Percentiles rank a stretch among this genome's conserved stretches.
phyloP scores from a whole-genome alignment of 2,329 filamentous ascomycete species.

The Alternaria consortialis region DNA sequence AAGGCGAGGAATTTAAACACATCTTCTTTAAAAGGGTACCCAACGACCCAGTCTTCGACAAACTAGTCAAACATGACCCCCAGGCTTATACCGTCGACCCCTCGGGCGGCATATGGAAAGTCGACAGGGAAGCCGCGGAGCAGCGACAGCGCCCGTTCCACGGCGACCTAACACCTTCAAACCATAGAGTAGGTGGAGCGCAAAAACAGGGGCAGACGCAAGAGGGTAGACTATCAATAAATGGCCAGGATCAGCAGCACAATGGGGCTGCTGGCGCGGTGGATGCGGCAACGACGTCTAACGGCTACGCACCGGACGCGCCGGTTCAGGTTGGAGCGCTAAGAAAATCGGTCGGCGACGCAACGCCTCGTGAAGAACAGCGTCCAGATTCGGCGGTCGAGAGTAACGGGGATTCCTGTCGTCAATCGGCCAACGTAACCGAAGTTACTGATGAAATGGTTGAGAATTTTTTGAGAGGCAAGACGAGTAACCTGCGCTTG shows the following conservation, averaged over 20 bases:
- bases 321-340: not conserved
- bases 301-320: conserved; percentile 1
- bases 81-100: conserved; percentile 35
- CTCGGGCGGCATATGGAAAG: conserved; percentile 45
- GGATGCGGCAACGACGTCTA: not conserved
- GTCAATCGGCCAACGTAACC: not conserved
- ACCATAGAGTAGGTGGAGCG: conserved; percentile 15
- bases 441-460: conserved; percentile 29
- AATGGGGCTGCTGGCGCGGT: not conserved
- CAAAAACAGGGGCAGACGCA: not conserved
- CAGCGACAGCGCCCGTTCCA: conserved; percentile 41
- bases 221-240: not conserved
- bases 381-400: not conserved
- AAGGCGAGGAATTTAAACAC: conserved; percentile 50
- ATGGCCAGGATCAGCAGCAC: not conserved
- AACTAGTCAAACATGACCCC: conserved; percentile 29
- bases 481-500: conserved; percentile 23
- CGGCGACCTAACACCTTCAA: conserved; percentile 38
- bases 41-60: conserved; percentile 38
- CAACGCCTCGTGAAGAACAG: not conserved
- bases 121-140: conserved; percentile 33
- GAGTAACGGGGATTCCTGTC: not conserved
- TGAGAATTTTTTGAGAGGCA: conserved; percentile 33
- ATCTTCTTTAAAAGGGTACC: conserved; percentile 53
- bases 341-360: conserved; percentile 1